Base-by-base conservation (phyloP, 768 basidiomycete genomes). In the Cystofilobasidium bisporidii region DNA sequence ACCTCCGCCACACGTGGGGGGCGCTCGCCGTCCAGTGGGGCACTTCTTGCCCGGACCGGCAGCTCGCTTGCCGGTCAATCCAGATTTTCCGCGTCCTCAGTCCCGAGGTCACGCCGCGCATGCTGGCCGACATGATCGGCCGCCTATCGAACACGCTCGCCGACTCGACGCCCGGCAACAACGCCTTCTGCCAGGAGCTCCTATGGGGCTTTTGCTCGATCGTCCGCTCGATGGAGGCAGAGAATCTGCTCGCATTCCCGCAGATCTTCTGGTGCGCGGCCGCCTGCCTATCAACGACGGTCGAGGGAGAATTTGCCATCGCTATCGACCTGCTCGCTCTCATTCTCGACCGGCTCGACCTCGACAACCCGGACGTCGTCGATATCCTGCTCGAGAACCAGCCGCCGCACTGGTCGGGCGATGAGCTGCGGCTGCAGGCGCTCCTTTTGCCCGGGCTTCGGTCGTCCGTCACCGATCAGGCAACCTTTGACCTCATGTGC, bases 181-280 rank as follows among this genome's bases (percentile, higher is more conserved):
- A 89, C 73, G 80, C 83, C 17, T 93, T 94, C 77, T 86, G 88
- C 22, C 83, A 83, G 11, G 92, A 92, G 77, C 85, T 94, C 68
- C 78, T 96, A 40, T 79, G 83, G 48, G 93, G 75, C 1, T 73
- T 78, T 43, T 74, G 70, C 15, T 50, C 88, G 0, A 81, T 96
- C 63, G 83, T 82, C 17, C 81, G 85, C 22, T 79, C 87, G 68
- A 83, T 83, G 24, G 79, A 80, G 22, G 79, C 82, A 3, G 77
- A 80, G 18, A 83, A 86, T 58, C 79, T 88, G 18, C 82, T 87
- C 70, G 78, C 64, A 8, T 71, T 81, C 63, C 89, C 92, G 3
- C 88, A 89, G 70, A 79, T 93, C 60, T 94, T 89, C 76, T 96
- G 92, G 93, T 86, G 85, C 73, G 81, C 86, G 2, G 83, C 83